Evolutionary conservation across 2,329 filamentous ascomycete species (phyloP).

Genomic region (Penicillium sp.): DNA sequence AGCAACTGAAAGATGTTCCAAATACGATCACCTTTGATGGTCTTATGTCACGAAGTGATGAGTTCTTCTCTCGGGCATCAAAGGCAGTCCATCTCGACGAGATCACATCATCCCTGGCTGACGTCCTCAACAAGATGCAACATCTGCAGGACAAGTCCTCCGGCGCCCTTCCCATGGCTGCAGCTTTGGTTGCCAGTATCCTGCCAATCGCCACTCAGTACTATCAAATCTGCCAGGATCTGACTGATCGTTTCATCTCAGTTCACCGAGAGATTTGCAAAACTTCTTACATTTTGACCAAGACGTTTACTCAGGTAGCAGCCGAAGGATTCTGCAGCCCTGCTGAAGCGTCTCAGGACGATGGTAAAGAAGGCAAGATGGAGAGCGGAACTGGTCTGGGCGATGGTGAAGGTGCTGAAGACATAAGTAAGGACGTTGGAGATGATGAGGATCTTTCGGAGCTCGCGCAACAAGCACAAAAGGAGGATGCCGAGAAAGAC

Average conservation of each 20-base stretch:
- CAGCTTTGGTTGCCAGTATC: conserved; percentile 63
- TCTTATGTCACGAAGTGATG: conserved; percentile 65
- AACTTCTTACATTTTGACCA: conserved; percentile 74
- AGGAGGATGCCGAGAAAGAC: conserved; percentile 54
- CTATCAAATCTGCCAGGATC: conserved; percentile 60
- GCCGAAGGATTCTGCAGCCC: conserved; percentile 90
- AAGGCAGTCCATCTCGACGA: conserved; percentile 63
- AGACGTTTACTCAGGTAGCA: conserved; percentile 76
- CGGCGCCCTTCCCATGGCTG: conserved; percentile 51
- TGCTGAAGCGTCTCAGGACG: conserved; percentile 74
- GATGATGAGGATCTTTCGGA: conserved; percentile 93
- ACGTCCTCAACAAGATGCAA: conserved; percentile 52
- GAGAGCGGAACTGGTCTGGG: conserved; percentile 92
- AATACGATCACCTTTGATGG: conserved; percentile 62
- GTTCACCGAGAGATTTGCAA: conserved; percentile 73
- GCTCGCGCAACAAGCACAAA: conserved; percentile 80
- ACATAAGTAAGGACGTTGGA: conserved; percentile 96
- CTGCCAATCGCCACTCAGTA: conserved; percentile 78
- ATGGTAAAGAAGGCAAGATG: conserved; percentile 73
- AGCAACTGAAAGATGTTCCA: conserved; percentile 64
- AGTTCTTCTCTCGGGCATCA: conserved; percentile 57
- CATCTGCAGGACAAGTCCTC: conserved; percentile 49
- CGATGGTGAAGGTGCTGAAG: conserved; percentile 91
- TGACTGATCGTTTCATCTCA: conserved; percentile 61
- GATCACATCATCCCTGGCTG: conserved; percentile 53